Percentiles rank a stretch among this genome's conserved stretches.
These are phyloP conservation scores for Maudiozyma saulgeensis DNA, from an alignment of 805 yeast genomes.

Conservation along the genomic window DNA sequence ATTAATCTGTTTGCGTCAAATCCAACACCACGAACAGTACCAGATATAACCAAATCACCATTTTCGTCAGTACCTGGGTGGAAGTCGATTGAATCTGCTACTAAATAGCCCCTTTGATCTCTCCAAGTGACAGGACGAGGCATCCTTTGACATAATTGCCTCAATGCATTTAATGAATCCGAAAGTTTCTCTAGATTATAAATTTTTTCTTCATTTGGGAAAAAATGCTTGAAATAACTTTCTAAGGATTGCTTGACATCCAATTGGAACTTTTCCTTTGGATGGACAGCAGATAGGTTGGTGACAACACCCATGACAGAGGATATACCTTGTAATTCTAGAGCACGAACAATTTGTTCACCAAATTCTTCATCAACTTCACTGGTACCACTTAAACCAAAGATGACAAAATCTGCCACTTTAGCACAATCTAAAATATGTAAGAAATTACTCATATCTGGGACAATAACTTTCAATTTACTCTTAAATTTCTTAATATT, in stretches of 20 bases:
- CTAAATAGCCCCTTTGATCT: conserved; percentile 79
- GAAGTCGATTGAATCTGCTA: conserved; percentile 53
- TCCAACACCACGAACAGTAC: conserved; percentile 80
- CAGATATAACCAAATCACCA: conserved; percentile 54
- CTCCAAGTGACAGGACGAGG: conserved; percentile 88
- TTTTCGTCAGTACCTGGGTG: conserved; percentile 18
- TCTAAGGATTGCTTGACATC: conserved; percentile 58
- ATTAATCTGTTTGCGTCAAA: conserved; percentile 68
- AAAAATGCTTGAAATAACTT: conserved; percentile 63
- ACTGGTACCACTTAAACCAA: conserved; percentile 77
- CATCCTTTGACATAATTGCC: conserved; percentile 73
- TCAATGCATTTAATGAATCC: conserved; percentile 64
- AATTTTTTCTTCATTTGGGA: conserved; percentile 71
- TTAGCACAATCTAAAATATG: conserved; percentile 78
- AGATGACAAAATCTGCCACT: conserved; percentile 79
- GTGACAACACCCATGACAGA: conserved; percentile 71
- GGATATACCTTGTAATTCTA: conserved; percentile 87
- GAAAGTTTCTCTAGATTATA: conserved; percentile 56
- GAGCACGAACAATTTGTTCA: conserved; percentile 80
- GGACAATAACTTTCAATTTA: conserved; percentile 60
- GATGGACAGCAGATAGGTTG: conserved; percentile 55
- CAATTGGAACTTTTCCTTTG: conserved; percentile 65
- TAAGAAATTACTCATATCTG: conserved; percentile 56
- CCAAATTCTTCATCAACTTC: conserved; percentile 78
- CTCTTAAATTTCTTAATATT: conserved; percentile 62